Evolutionary conservation across 2,329 filamentous ascomycete genomes (phyloP).

Genomic region (Cladosporium sp.): DNA sequence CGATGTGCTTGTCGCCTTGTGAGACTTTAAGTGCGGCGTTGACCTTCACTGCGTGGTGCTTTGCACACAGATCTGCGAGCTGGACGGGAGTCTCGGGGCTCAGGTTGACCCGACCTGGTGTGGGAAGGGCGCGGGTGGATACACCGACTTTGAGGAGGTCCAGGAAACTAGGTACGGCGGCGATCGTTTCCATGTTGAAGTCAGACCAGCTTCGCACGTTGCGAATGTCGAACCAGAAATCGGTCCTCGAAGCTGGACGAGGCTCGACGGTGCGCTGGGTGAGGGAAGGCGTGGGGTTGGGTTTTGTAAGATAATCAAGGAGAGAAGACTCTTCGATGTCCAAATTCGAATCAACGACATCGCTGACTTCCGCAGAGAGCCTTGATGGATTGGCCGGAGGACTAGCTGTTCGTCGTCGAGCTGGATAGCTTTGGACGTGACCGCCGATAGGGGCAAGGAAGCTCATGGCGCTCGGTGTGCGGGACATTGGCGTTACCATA

Average conservation of each 20-base stretch:
- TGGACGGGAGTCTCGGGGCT: constrained; percentile 64
- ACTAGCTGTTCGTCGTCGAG: constrained; percentile 25
- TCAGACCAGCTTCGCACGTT: constrained; percentile 78
- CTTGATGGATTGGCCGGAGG: constrained; percentile 42
- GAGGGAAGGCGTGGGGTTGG: constrained; percentile 77
- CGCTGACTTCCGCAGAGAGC: constrained; percentile 33
- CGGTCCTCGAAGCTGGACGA: constrained; percentile 64
- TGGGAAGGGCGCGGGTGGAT: constrained; percentile 56
- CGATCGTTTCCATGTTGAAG: constrained; percentile 70
- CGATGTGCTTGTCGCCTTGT: constrained; percentile 59
- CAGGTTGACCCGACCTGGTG: constrained; percentile 55
- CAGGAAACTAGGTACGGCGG: constrained; percentile 66
- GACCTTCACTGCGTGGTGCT: constrained; percentile 78
- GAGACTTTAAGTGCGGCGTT: constrained; percentile 78
- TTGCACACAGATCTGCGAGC: constrained; percentile 69
- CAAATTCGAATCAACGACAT: constrained; percentile 29
- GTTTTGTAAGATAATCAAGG: constrained; percentile 68
- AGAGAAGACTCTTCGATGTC: constrained; percentile 59
- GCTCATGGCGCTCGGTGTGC: constrained; percentile 32
- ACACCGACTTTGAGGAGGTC: constrained; percentile 62
- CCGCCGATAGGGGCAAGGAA: constrained; percentile 31
- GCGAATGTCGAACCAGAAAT: constrained; percentile 96
- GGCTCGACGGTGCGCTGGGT: constrained; percentile 70
- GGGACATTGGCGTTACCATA: constrained; percentile 23
- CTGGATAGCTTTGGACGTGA: constrained; percentile 28